phyloP scores from a whole-genome alignment of 1,284 basidiomycete genomes.

The Tetrapyrgos nigripes region DNA sequence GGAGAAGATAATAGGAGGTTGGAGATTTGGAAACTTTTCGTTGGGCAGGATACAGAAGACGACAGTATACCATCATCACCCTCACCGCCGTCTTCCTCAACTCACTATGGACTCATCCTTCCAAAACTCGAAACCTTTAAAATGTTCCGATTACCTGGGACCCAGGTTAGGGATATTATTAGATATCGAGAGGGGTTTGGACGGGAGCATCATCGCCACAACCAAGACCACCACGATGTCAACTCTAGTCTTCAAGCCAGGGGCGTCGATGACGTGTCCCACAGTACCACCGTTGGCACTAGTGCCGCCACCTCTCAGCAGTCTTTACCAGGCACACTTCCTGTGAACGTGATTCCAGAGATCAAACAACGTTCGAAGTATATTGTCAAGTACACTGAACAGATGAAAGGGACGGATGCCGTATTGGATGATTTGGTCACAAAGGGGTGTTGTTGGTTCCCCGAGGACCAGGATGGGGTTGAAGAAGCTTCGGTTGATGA shows the following conservation, averaged over 20 bases:
- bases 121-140: constrained; percentile 13
- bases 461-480: background rate
- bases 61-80: background rate
- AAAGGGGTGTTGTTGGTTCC: constrained; percentile 7
- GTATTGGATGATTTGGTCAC: constrained; percentile 9
- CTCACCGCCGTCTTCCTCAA: background rate
- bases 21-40: constrained; percentile 21
- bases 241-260: no score
- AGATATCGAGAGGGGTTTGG: constrained; percentile 8
- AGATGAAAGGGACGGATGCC: constrained; percentile 9
- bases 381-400: constrained; percentile 11
- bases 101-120: constrained; percentile 6
- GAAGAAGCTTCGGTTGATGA: background rate
- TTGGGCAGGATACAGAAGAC: constrained; percentile 1
- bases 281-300: background rate
- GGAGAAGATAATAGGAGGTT: constrained; percentile 44
- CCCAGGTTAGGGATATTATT: constrained; percentile 12
- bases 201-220: background rate
- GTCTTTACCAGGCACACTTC: constrained; percentile 1
- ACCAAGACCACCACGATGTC: background rate
- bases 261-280: background rate
- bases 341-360: background rate
- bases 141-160: constrained; percentile 10
- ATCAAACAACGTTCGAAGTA: constrained; percentile 9
- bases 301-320: no score